Base-by-base conservation (phyloP, 306 rosid genomes). In the Prunus kanzakura region DNA sequence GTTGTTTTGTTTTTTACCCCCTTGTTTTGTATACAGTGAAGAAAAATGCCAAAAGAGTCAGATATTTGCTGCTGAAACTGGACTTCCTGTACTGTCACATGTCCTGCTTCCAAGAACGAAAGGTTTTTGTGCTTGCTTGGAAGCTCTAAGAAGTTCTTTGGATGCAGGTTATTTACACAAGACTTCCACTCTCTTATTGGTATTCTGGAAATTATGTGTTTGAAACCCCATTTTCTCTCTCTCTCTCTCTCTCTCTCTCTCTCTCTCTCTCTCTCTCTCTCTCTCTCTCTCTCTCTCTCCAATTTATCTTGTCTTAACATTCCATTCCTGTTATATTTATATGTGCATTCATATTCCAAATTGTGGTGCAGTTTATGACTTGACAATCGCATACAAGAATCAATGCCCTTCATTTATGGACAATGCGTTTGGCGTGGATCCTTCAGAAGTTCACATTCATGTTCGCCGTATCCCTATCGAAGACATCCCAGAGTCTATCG, bases 401-500 rank as follows among this genome's bases (percentile, higher is more conserved):
- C 82, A 73, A 20, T 87, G 90, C 35, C 99, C 99, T 74, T 80
- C 93, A 43, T 96, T 96, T 84, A 43, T 87, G 77, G 99, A 96
- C 91, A 96, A 92, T 63, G 98, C 84, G 29, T 96, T 92, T 38
- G 99, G 99, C 12, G 72, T 92, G 38, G 93, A 88, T 83, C 99
- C 99, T 69, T 91, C 97, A 51, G 99, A 92, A 86, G 99, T 96
- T 71, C 98, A 96, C 78, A 51, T 96, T 22, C 96, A 96, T 77
- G 78, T 92, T 72, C 82, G 86, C 69, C 91, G 99, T 38, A 81
- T 96, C 69, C 86, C 88, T 19, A 58, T 86, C 1, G 86, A 71
- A 23, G 88, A 87, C 51, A 89, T 96, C 64, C 96, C 99, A 6
- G 72, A 41, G 41, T 84, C 97, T 4, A 91, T 85, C 66, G 75